Evolutionary conservation across 441 rosid genomes (phyloP), one percentile per base, ranked within the genome.

Genomic region (Arabidopsis hybrid): DNA sequence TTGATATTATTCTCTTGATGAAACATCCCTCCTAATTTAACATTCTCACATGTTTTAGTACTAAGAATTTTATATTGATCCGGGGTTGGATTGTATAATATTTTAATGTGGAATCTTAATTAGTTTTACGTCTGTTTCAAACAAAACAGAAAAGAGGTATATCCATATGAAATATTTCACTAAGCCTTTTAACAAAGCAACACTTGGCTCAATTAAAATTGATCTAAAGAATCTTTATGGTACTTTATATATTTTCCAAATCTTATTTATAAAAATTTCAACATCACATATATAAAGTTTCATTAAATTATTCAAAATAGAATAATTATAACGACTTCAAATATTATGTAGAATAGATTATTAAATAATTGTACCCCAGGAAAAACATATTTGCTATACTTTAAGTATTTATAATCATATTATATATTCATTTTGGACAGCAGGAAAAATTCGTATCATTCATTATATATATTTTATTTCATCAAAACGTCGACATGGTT

Each of bases 51-150:
- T 42, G 17, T 59, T 49, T 40, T 49, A 51, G 34, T 32, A 21
- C 34, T 67, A 38, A 65, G 14, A 59, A 50, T 59, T 67, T 59
- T 49, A 4, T 12, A 49, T 67, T 7, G 34, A 59, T 73, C 4
- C 13, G 47, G 26, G 6, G 17, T 73, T 58, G 21, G 26, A 39
- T 74, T 14, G 1, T 16, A 2, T 51, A 43, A 39, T 74, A 59
- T 40, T 51, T 68, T 52, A 68, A 12, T 61, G 51, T 67, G 51
- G 78, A 75, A 75, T 75, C 63, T 61, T 68, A 43, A 26, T 60
- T 53, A 46, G 79, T 68, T 68, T 18, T 38, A 68, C 64, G 79
- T 68, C 69, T 11, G 1, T 68, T 68, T 68, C 69, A 68, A 26
- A 43, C 45, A 53, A 52, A 7, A 68, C 26, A 7, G 58, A 60